Base-by-base conservation (phyloP, 345 rosid genomes). In the Lepidium africanum region DNA sequence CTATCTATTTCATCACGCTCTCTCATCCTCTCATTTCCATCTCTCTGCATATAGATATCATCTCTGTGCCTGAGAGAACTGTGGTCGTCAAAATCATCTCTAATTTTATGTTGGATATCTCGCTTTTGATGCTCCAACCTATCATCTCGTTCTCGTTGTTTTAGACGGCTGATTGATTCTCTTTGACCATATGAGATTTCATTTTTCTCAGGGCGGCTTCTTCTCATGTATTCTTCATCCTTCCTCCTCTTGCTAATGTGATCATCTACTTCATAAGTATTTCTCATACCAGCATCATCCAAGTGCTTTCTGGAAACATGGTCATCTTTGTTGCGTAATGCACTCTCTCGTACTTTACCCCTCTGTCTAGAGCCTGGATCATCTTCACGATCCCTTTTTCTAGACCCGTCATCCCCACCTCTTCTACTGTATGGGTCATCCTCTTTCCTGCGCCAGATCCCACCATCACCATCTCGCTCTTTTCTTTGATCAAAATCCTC, bases 141-240 rank as follows among this genome's bases (percentile, higher is more conserved):
- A 59, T 85, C 95, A 71, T 85, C 93, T 73, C 89, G 86, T 75
- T 91, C 98, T 67, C 89, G 86, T 78, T n/a, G n/a, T n/a, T 84
- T 88, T 49, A 83, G 84, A 63, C 84, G 86, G 74, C 86, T 72
- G 46, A 71, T 67, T 42, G 68, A 73, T 76, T 94, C 97, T 79
- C 90, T 83, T 65, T 83, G 85, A 50, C 81, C 78, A 70, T 77
- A 88, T 70, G 74, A 39, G 35, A 72, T 72, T 66, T 85, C 93
- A 59, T 86, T 92, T 79, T 81, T 89, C 46, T 91, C 87, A 63
- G 77, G 43, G 64, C 76, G 85, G 59, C 80, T 90, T 71, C 90
- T 83, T 61, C 80, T 81, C 40, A 67, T 17, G 78, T 80, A 83
- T 39, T 94, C 97, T 27, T 87, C 95, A 48, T 82, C 93, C 70